Percentiles rank a stretch among this genome's conserved stretches.
phyloP scores from a whole-genome alignment of 371 early-diverging fungal genomes.

The Rhizopus sp. region DNA sequence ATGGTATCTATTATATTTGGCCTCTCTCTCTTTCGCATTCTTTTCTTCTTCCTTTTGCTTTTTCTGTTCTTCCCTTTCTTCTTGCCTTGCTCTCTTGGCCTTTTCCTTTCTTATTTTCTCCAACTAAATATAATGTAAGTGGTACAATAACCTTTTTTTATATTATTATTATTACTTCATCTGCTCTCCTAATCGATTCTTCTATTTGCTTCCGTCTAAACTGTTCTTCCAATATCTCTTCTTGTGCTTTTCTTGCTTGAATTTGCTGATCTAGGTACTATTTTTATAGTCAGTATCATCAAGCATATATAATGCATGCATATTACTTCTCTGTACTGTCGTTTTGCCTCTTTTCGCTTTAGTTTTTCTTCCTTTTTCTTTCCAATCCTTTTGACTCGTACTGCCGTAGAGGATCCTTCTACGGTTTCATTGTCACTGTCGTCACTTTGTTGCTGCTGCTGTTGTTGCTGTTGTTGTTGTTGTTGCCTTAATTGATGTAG shows the following conservation, averaged over 20 bases:
- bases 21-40: constrained; percentile 27
- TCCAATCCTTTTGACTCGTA: constrained; percentile 49
- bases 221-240: constrained; percentile 36
- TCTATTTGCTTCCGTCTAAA: constrained; percentile 36
- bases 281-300: neutral
- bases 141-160: neutral
- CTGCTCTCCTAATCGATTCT: constrained; percentile 34
- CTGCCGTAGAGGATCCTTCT: constrained; percentile 48
- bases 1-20: constrained; percentile 33
- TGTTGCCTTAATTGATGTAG: neutral
- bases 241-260: constrained; percentile 35
- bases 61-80: constrained; percentile 36
- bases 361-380: constrained; percentile 57
- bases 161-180: constrained; percentile 29
- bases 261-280: constrained; percentile 46
- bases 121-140: constrained; percentile 15
- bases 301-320: neutral
- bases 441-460: constrained; percentile 19
- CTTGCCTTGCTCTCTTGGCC: constrained; percentile 33
- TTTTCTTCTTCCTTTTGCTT: constrained; percentile 34
- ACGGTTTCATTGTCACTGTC: constrained; percentile 28
- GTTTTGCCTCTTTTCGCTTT: constrained; percentile 55
- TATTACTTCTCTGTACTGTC: constrained; percentile 54
- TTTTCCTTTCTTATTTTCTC: constrained; percentile 31
- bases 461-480: no score